Base-by-base conservation (phyloP, 768 basidiomycete genomes). In the Rhodosporidiobolus odoratus region DNA sequence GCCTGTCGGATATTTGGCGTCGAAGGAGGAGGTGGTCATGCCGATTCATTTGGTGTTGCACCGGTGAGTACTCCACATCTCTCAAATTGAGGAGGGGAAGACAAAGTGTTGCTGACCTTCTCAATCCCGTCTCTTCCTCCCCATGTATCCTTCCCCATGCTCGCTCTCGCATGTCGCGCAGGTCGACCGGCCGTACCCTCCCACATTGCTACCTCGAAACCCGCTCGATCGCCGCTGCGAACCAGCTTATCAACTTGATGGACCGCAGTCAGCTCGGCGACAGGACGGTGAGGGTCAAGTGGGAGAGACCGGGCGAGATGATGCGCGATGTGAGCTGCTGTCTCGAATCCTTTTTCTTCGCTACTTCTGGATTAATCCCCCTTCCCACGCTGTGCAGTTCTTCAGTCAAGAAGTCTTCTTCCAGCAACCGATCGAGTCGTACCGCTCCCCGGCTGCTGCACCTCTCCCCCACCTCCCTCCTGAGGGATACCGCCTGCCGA, bases 141-240 rank as follows among this genome's bases (percentile, higher is more conserved):
- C 9, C 21, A 19, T 34, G 30, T 27, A 15, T n/a, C 1, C 27
- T 6, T 19, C 17, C 47, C 40, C 32, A 30, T 27, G 25, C 17
- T 3, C 6, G 35, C n/a, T 7, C 23, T 3, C 59, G 40, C 0
- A 19, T 13, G 12, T 6, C 40, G 15, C 47, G 34, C 68, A 73
- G 67, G n/a, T 27, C 43, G 2, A 61, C 62, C 16, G 73, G 69
- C 3, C 69, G 73, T 12, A 74, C 73, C 10, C 69, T 74, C 21
- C 73, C 73, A 34, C 73, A 74, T 52, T 71, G 69, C 66, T 74
- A 74, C 66, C 34, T 74, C 60, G 69, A 71, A 50, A 38, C 58
- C 19, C 25, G 19, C n/a, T 50, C 54, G 16, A 2, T 25, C 21
- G 47, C 34, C 1, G n/a, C 34, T 8, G 73, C 62, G 2, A 3